Conservation (phyloP, 148 eudicot genomes). For the Arbutus unedo region DNA sequence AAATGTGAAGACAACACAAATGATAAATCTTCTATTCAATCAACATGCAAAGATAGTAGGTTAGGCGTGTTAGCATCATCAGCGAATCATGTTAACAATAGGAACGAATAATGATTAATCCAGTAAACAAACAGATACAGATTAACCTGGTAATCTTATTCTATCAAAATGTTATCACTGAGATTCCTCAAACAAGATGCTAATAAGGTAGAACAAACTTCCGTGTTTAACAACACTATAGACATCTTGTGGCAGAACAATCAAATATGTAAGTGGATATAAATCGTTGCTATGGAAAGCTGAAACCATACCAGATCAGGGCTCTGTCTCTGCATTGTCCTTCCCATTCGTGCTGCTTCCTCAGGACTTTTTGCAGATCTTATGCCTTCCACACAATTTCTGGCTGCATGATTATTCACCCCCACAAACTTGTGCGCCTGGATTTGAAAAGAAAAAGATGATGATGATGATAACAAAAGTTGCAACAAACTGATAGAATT, state of each 20-base stretch:
- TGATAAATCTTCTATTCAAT: neutral
- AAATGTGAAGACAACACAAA: neutral
- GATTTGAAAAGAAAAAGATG: conserved; percentile 1
- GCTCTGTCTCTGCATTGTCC: conserved; percentile 68
- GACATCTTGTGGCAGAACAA: neutral
- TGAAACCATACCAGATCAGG: conserved; percentile 71
- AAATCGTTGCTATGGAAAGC: neutral
- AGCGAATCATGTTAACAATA: neutral
- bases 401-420: conserved; percentile 60
- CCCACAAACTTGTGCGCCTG: conserved; percentile 92
- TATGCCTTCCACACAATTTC: conserved; percentile 57
- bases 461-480: neutral
- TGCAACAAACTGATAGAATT: neutral
- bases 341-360: conserved; percentile 94
- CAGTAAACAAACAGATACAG: neutral
- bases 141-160: neutral
- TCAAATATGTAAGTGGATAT: neutral
- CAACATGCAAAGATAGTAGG: neutral
- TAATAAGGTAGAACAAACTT: neutral
- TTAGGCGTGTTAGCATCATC: neutral
- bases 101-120: neutral
- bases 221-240: neutral
- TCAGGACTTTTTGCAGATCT: conserved; percentile 84
- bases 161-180: neutral
- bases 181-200: neutral